phyloP scores from a whole-genome alignment of 768 basidiomycete genomes.

The Termitomyces sp. region DNA sequence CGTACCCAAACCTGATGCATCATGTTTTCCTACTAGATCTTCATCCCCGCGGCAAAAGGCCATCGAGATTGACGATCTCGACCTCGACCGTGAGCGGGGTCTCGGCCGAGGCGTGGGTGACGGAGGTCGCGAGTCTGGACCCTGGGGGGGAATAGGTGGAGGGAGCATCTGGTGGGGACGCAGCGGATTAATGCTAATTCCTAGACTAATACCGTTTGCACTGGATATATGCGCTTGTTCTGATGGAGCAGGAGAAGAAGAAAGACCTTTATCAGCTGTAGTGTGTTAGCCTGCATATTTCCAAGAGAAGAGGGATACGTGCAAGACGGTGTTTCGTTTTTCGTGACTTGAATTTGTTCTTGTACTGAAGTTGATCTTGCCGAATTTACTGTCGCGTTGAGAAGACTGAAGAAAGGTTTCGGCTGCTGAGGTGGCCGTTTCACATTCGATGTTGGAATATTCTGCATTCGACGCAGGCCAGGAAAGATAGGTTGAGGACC shows the following conservation, averaged over 20 bases:
- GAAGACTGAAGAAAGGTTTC: constrained; percentile 8
- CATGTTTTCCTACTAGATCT: not conserved
- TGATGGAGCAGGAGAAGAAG: not conserved
- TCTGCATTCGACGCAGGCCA: constrained; percentile 8
- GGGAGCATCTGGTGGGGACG: constrained; percentile 11
- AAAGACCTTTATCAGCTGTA: constrained; percentile 1
- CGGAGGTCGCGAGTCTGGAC: constrained; percentile 9
- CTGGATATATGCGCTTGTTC: constrained; percentile 7
- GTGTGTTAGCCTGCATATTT: not conserved
- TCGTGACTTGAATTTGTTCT: not conserved
- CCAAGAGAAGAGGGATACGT: not conserved
- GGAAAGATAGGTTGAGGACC: constrained; percentile 8
- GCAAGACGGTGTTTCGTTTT: not conserved
- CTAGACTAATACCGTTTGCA: not conserved
- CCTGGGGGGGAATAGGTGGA: constrained; percentile 8
- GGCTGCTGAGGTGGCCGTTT: not conserved
- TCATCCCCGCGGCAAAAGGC: not conserved
- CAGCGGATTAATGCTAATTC: not conserved
- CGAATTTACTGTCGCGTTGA: not conserved
- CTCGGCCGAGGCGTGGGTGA: constrained; percentile 1
- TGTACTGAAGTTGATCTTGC: not conserved
- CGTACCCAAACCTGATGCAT: not conserved
- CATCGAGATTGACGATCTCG: constrained; percentile 1
- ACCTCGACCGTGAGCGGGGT: constrained; percentile 4
- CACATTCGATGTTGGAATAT: not conserved